Evolutionary conservation across 345 rosid species (phyloP), one percentile per base, ranked within the genome.

Genomic region (Chamaenerion angustifolium): DNA sequence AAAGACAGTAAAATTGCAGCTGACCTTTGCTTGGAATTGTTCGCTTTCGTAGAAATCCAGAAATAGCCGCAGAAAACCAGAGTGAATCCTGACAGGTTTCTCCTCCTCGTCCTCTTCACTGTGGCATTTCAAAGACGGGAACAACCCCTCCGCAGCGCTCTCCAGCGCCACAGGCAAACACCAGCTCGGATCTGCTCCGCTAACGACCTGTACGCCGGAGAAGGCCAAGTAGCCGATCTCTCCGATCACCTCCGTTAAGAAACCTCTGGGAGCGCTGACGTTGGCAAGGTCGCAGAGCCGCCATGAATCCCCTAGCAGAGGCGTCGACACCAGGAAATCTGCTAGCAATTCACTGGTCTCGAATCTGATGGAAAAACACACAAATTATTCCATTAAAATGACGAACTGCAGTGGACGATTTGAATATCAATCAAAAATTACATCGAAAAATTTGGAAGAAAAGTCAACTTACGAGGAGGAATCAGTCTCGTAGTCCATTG

Each of bases 291-390:
- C 44, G 79, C 94, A 83, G 1, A 69, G 52, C 16, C 57, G 52
- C 96, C 95, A 90, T 11, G 96, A 65, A 14, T 72, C 70, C 15
- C 66, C 44, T 6, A 79, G 57, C 48, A 90, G 8, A 0, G 79
- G 74, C 11, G 83, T 86, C 6, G 96, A 75, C 11, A 76, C 72
- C 46, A 90, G 14, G 57, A 75, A 69, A 17, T 31, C 63, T 8
- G 95, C 94, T 54, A 73, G 69, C 64, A 78, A 60, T 80, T 86
- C 98, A 62, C 93, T 81, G 48, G 76, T 75, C 71, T 86, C 98
- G 56, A 83, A 81, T 56, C 84, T 68, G 64, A 21, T 21, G 25
- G 25, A 4, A 21, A 21, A 21, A 21, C 2, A 21, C 25, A 21
- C 25, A 21, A 21, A 21, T 21, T 21, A 21, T 21, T 21, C 4